Evolutionary conservation across 371 early-diverging fungal genomes (phyloP), one percentile per base, ranked within the genome.

Genomic region (Funneliformis caledonium): DNA sequence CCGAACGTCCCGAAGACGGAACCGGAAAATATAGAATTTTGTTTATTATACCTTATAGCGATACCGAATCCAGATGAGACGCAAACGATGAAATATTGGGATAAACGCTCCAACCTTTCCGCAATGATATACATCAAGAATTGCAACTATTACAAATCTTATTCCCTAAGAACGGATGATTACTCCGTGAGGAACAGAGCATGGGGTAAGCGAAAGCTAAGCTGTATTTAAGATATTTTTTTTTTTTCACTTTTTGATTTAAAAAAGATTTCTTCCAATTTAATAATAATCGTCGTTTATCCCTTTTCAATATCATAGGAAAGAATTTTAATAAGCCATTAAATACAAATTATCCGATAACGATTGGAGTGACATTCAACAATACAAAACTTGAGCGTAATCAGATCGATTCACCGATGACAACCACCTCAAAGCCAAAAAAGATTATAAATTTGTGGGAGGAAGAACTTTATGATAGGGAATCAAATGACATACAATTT

Each of bases 11-110:
- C 33, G 19, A 48, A 78, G 78, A 64, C 68, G 19, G 37, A 37
- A 43, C 19, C 16, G 33, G 69, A 78, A 16, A 26, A 78, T 52
- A 68, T 69, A 2, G 37, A 78, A 48, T 78, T 12, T 48, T 78
- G 61, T 50, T 65, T 68, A 50, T 47, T 78, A 42, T 45, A 43
- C 50, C 68, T 78, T 31, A 59, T 45, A n/a, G 78, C 78, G 3
- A 78, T 78, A 64, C 78, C 78, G 14, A 78, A 78, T 65, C 78
- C 78, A 1, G 78, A 78, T 31, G 78, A 78, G 52, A 48, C 48
- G 14, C 45, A 62, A 22, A 45, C 65, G 33, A 45, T 69, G 69
- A 22, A 45, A 37, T 52, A 45, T 22, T 78, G 78, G 78, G 43
- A 50, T 37, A 62, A 50, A 16, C 78, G 78, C 11, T 68, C 26